Evolutionary conservation across 306 rosid species (phyloP).

Genomic region (Acmispon strigosus): DNA sequence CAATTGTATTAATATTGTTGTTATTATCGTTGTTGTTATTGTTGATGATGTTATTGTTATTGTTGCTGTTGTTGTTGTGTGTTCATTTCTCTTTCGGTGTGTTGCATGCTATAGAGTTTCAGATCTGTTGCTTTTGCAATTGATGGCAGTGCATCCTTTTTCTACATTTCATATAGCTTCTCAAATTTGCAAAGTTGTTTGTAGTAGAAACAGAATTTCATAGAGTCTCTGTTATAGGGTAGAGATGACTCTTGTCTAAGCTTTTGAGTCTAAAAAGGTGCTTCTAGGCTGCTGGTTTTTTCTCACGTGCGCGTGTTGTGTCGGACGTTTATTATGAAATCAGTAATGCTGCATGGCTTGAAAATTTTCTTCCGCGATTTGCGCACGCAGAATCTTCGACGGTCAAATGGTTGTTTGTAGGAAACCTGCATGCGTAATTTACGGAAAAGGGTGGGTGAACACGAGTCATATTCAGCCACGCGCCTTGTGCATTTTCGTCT

Average conservation of each 20-base stretch:
- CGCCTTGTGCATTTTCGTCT: no score
- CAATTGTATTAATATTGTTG: not conserved
- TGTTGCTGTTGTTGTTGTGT: not conserved
- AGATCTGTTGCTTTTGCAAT: not conserved
- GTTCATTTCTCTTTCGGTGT: not conserved
- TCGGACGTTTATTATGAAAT: no score
- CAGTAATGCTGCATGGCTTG: no score
- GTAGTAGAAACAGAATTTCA: not conserved
- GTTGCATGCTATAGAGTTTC: not conserved
- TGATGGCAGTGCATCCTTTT: not conserved
- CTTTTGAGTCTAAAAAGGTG: not conserved
- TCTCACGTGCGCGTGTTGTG: not conserved
- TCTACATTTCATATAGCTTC: not conserved
- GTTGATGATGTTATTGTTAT: not conserved
- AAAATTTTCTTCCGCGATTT: no score
- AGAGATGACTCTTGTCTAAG: not conserved
- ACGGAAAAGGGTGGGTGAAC: no score
- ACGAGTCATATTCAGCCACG: no score
- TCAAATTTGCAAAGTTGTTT: not conserved
- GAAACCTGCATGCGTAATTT: no score
- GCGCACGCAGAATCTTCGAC: no score
- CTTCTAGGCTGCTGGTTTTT: not conserved
- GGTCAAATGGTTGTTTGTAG: no score
- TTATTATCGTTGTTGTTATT: not conserved
- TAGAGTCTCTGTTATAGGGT: not conserved